phyloP scores from a whole-genome alignment of 495 filamentous ascomycete genomes.

The Lophiotrema nucula region DNA sequence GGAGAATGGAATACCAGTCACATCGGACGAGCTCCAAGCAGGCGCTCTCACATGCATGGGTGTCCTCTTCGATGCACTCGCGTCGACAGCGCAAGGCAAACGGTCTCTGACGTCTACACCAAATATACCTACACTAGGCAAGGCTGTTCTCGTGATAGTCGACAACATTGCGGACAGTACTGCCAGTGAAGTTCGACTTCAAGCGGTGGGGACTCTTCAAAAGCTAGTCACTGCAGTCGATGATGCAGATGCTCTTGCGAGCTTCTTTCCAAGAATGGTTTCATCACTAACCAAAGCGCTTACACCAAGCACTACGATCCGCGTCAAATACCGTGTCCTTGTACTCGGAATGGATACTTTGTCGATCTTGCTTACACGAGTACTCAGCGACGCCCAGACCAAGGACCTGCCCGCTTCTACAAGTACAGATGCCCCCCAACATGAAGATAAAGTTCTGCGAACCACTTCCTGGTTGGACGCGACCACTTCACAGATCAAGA shows the following conservation, averaged over 20 bases:
- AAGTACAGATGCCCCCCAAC: conserved; percentile 25
- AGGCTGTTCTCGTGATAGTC: conserved; percentile 75
- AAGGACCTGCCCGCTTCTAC: conserved; percentile 44
- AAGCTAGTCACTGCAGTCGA: conserved; percentile 60
- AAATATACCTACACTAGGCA: conserved; percentile 78
- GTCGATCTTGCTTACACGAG: conserved; percentile 55
- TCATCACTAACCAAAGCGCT: conserved; percentile 76
- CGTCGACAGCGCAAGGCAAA: conserved; percentile 36
- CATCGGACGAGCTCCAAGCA: conserved; percentile 42
- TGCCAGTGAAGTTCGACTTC: conserved; percentile 62
- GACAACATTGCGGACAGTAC: conserved; percentile 63
- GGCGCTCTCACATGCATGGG: conserved; percentile 57
- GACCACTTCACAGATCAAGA: conserved; percentile 77
- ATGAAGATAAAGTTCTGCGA: conserved; percentile 38
- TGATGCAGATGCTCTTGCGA: conserved; percentile 70
- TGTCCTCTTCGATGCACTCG: conserved; percentile 49
- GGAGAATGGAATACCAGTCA: conserved; percentile 29
- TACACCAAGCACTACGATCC: conserved; percentile 62
- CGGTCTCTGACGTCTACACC: conserved; percentile 51
- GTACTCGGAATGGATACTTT: conserved; percentile 60
- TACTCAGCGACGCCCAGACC: conserved; percentile 62
- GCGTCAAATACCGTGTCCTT: conserved; percentile 64
- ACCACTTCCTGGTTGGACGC: conserved; percentile 74
- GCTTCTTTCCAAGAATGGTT: conserved; percentile 84
- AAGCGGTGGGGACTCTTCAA: conserved; percentile 64